Conservation (phyloP, 441 rosid genomes). For the Raphanus hybrid region DNA sequence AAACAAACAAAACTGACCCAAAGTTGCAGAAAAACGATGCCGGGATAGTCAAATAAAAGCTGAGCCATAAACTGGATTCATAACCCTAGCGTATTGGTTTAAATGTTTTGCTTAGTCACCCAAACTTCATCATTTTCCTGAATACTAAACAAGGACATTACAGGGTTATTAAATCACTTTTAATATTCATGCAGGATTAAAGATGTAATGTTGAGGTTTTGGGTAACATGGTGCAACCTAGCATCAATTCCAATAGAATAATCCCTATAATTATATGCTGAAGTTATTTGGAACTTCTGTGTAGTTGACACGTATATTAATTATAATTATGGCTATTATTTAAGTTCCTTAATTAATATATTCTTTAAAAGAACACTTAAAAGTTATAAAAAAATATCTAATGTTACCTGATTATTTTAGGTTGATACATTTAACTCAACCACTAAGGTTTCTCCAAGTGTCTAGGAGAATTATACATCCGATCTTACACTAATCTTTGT, state of each 20-base stretch:
- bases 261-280: constrained; percentile 12
- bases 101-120: too few species aligned
- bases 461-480: constrained; percentile 32
- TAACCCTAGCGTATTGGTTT: too few species aligned
- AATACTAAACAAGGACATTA: background rate
- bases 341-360: constrained; percentile 11
- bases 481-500: constrained; percentile 36
- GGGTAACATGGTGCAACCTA: constrained; percentile 34
- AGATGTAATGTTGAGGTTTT: constrained; percentile 27
- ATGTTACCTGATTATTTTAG: constrained; percentile 31
- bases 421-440: constrained; percentile 20
- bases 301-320: constrained; percentile 35
- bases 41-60: too few species aligned
- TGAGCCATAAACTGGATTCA: too few species aligned
- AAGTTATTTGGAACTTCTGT: constrained; percentile 25
- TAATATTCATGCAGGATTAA: background rate
- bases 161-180: background rate
- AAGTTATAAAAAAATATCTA: constrained; percentile 1
- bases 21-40: background rate
- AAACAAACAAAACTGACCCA: background rate
- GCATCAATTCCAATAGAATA: constrained; percentile 32
- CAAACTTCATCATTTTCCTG: too few species aligned
- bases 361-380: background rate
- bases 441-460: constrained; percentile 38
- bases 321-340: constrained; percentile 5